Conservation (phyloP, 164 flowering plant species). For the Macadamia tetraphylla region DNA sequence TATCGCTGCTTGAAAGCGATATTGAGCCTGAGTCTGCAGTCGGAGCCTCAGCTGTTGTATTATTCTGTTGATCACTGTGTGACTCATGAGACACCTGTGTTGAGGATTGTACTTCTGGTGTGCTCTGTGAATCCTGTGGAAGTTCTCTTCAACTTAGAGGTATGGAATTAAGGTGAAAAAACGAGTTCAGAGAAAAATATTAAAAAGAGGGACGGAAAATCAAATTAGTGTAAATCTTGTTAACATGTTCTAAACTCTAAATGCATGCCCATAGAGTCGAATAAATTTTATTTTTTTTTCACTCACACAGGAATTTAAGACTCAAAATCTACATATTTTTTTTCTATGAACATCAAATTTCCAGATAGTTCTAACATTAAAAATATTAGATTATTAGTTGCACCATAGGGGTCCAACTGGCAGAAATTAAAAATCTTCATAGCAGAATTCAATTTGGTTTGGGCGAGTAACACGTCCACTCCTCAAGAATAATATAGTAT, state of each 20-base stretch:
- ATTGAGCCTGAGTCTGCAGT: slow-evolving; percentile 64
- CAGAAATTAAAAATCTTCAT: background rate
- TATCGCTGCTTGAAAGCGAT: slow-evolving; percentile 70
- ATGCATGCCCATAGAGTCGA: background rate
- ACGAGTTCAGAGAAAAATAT: background rate
- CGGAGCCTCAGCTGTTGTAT: slow-evolving; percentile 48
- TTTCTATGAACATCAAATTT: background rate
- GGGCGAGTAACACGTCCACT: too few relatives aligned
- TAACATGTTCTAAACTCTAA: background rate
- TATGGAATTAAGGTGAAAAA: background rate
- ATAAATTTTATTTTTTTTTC: background rate
- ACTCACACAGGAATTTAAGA: background rate
- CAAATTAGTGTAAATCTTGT: background rate
- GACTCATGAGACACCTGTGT: slow-evolving; percentile 63
- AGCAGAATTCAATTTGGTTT: background rate
- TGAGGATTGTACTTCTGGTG: slow-evolving; percentile 52
- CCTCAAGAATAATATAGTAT: too few relatives aligned
- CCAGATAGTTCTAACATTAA: background rate
- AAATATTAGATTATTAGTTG: background rate
- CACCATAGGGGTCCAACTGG: too few relatives aligned
- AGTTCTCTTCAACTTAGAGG: background rate
- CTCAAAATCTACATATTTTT: background rate
- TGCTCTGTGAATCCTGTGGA: slow-evolving; percentile 41
- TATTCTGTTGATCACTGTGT: slow-evolving; percentile 58
- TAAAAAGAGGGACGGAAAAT: background rate